Evolutionary conservation across 495 filamentous ascomycete genomes (phyloP), one percentile per base, ranked within the genome.

Genomic region (Hypoxylon subgilvum): DNA sequence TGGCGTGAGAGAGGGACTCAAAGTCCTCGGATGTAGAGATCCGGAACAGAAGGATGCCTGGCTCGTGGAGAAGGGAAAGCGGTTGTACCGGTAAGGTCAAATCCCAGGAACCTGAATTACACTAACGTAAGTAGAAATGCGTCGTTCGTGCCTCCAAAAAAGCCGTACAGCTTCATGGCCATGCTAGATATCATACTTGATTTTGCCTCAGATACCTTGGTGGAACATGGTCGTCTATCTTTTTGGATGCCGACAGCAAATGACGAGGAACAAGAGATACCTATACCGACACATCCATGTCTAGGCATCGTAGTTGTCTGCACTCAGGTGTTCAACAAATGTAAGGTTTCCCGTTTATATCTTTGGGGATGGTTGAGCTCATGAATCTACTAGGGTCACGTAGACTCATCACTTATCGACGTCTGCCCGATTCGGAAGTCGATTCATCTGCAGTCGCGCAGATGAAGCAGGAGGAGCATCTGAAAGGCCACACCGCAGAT

Each of bases 201-300:
- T 21, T 99, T 97, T 66, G 84, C 92, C 0, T 82, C 85, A 0
- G 74, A 79, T 9, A 86, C 82, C n/a, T 77, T 99, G 2, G 90
- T 97, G n/a, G 85, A 89, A 25, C 75, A 83, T 55, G 95, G 92
- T 0, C 77, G 94, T 36, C 66, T 98, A 1, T 88, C 85, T 6
- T 91, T 99, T 78, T 99, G 94, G 94, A 97, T 97, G 92, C 94
- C 94, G 0, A 96, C 92, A 1, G 85, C 90, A 0, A 93, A 90
- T 67, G 91, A 94, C 44, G 82, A 82, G 44, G 77, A 82, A 36
- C 77, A 82, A 7, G 88, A 92, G 63, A 81, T 96, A 6, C 76
- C 82, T 0, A 81, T 95, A 12, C 94, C 94, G 1, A 82, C 77
- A 44, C 90, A 97, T 69, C 86, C 87, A 4, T 83, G 84, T 39